phyloP scores from a whole-genome alignment of 2,329 filamentous ascomycete species.

The Fusarium proliferatum region DNA sequence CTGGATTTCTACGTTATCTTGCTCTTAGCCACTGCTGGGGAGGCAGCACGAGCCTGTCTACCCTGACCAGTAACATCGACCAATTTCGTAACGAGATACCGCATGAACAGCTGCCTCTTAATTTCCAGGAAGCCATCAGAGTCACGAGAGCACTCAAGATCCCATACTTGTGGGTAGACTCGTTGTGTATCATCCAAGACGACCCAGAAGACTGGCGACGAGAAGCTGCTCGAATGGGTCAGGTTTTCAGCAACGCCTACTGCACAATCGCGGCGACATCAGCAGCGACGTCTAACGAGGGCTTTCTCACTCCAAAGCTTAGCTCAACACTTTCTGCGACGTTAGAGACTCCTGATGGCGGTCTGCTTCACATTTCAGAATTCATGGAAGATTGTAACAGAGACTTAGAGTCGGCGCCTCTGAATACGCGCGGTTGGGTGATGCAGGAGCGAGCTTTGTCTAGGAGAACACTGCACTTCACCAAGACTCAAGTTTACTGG shows the following conservation, averaged over 20 bases:
- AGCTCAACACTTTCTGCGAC: background rate
- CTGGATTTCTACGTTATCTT: background rate
- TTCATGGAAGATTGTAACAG: background rate
- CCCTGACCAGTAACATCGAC: background rate
- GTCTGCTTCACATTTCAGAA: background rate
- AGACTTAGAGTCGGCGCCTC: background rate
- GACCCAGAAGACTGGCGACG: constrained; percentile 1
- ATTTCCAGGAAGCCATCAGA: constrained; percentile 11
- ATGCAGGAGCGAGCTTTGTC: constrained; percentile 10
- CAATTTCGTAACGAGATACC: background rate
- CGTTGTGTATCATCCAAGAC: background rate
- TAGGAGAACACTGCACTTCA: constrained; percentile 3
- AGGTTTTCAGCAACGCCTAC: constrained; percentile 8
- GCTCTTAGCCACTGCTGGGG: constrained; percentile 22
- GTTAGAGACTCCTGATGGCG: background rate
- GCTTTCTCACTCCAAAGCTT: background rate
- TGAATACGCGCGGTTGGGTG: constrained; percentile 42
- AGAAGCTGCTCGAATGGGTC: background rate
- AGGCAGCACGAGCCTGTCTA: background rate
- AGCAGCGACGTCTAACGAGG: background rate
- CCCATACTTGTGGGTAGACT: constrained; percentile 16
- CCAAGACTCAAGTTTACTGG: background rate
- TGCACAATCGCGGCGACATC: constrained; percentile 7
- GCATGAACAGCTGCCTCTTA: background rate
- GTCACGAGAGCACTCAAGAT: constrained; percentile 1